Evolutionary conservation across 371 early-diverging fungal species (phyloP), one percentile per base, ranked within the genome.

Genomic region (Mortierella sp.): DNA sequence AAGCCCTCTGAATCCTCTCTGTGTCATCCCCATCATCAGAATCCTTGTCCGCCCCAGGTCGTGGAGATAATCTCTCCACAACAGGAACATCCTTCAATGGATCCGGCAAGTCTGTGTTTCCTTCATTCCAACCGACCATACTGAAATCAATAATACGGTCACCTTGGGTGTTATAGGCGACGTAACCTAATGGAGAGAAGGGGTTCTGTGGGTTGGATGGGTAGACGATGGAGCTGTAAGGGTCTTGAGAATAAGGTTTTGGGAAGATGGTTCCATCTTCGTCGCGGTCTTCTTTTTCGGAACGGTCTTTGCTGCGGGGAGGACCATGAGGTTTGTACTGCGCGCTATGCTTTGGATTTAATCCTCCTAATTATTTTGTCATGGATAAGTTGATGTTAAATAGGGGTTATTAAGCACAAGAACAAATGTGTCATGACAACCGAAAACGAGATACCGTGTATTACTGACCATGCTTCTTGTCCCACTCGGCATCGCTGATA

Each of bases 71-170:
- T 0, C 57, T 54, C 31, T 84, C 78, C 0, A 82, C 52, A 0
- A 86, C 81, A 14, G 84, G 85, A 3, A 89, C 58, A 31, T 82
- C 72, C 7, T 72, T 50, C 0, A 74, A 48, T 31, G 82, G 24
- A 34, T 80, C 75, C 0, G 89, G 88, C 0, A 90, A 28, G 5
- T 80, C 80, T 4, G 86, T 87, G 77, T 88, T 82, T 6, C 91
- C 91, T 74, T 90, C 89, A 72, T 89, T 88, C 84, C 89, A 91
- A 0, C 90, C 90, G 9, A 87, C 91, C 77, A 87, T 86, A 24
- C 90, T 90, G 74, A 91, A 91, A 68, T 91, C 90, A 71, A 90
- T 77, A 9, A 91, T 77, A 38, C 87, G 88, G 68, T 91, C 91
- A 13, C 90, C 89, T 16, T 86, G 73, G 31, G 79, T 81, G 58